Evolutionary conservation across 306 rosid species (phyloP), one percentile per base, ranked within the genome.

Genomic region (Erythrophleum fordii): DNA sequence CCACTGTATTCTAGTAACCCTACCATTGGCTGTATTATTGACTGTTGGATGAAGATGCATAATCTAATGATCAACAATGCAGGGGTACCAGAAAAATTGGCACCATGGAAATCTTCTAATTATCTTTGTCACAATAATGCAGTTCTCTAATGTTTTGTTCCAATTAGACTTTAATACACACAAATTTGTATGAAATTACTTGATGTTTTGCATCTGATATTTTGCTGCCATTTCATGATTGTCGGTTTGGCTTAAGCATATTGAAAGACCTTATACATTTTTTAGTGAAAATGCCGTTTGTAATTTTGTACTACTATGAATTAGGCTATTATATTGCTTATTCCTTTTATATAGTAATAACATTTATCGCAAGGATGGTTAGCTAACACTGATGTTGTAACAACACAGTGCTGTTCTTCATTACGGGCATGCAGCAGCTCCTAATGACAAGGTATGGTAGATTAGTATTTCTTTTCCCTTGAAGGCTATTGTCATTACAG

Each of bases 351-450:
- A 51, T 65, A 51, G 53, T 74, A 4, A 64, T 17, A 53, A 35
- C 31, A 51, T 80, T 79, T 70, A 74, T 44, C 81, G 29, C 55
- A 55, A 75, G 46, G 29, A 31, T 73, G 28, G 26, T 58, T 77
- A 67, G 58, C 82, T 87, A 80, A 77, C 46, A 3, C 28, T 69
- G 12, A 14, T 77, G 37, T 13, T 65, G 69, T 83, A 81, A 77
- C 75, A 77, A 82, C 80, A 83, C 97, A 94, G 97, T 82, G 86
- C 97, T 37, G 93, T 92, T 80, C 98, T 94, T 75, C 98, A 91
- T 87, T 92, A 94, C 42, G 97, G 98, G 69, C 97, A 94, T 88
- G 93, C 97, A 46, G 97, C 91, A 73, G 97, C 98, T 90, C 97
- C 98, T 75, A 94, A 94, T 85, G 97, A 94, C 84, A 88, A 87